These are phyloP conservation scores for Neoconidiobolus thromboides DNA, from an alignment of 371 early-diverging fungal species.

Conservation along the genomic window DNA sequence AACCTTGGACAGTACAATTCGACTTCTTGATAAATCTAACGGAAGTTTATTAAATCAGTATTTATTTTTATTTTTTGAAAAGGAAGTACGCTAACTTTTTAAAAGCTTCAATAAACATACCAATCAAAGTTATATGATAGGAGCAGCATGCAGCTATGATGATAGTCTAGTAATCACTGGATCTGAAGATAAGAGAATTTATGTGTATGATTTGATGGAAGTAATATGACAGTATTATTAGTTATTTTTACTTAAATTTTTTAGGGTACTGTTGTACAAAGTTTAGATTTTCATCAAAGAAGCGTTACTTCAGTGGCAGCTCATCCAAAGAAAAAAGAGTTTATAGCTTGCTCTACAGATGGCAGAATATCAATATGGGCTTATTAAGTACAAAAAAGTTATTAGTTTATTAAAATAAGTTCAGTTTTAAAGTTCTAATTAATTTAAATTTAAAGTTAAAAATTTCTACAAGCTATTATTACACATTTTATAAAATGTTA, in stretches of 20 bases:
- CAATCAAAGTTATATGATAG: neutral
- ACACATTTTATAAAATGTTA: no score
- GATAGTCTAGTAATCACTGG: conserved; percentile 70
- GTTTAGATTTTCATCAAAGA: conserved; percentile 22
- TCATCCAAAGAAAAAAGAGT: conserved; percentile 22
- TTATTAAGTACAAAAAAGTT: no score
- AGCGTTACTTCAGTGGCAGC: conserved; percentile 34
- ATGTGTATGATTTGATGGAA: conserved; percentile 67
- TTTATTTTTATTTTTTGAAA: neutral
- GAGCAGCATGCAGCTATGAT: conserved; percentile 9
- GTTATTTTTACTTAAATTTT: neutral
- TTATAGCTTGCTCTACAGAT: conserved; percentile 32
- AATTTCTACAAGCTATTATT: no score
- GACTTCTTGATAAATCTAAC: conserved; percentile 63
- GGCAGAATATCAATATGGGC: conserved; percentile 12
- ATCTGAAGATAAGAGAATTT: conserved; percentile 74
- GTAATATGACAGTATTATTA: conserved; percentile 12
- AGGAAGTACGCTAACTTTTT: no score
- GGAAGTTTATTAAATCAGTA: conserved; percentile 58
- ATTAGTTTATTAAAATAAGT: no score
- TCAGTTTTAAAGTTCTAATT: no score
- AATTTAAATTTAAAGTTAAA: no score
- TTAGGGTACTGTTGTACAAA: conserved; percentile 22
- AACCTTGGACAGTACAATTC: conserved; percentile 48
- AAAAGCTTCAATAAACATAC: neutral